Evolutionary conservation across 371 early-diverging fungal genomes (phyloP).

Genomic region (Syncephalis fuscata): DNA sequence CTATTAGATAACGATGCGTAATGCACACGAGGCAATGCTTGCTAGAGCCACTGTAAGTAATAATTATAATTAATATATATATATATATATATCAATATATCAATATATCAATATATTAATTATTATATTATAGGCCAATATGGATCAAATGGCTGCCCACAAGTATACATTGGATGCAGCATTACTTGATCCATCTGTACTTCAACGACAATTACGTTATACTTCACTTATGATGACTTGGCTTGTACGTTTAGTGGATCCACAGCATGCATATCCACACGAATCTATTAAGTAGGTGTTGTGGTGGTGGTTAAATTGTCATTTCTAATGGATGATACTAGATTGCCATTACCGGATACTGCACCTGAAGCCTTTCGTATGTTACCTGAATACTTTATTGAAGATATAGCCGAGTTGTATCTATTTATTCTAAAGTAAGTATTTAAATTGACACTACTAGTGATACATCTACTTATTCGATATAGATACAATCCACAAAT

Average conservation of each 20-base stretch:
- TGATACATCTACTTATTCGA: neutral
- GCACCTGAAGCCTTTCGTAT: constrained; percentile 45
- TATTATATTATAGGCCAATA: constrained; percentile 20
- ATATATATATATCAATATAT: too few relatives aligned
- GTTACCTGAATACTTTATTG: constrained; percentile 86
- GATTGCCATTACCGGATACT: constrained; percentile 27
- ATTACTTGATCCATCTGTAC: constrained; percentile 43
- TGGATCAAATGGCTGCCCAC: constrained; percentile 36
- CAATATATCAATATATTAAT: too few relatives aligned
- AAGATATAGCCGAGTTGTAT: constrained; percentile 66
- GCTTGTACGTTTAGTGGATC: constrained; percentile 45
- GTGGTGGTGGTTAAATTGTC: too few relatives aligned
- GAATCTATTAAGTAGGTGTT: constrained; percentile 16
- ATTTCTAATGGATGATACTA: constrained; percentile 2
- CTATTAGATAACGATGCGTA: too few relatives aligned
- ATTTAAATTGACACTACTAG: neutral
- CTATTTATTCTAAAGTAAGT: constrained; percentile 38
- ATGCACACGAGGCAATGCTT: too few relatives aligned
- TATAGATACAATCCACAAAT: constrained; percentile 38
- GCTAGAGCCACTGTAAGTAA: too few relatives aligned
- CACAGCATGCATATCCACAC: constrained; percentile 29
- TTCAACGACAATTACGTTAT: constrained; percentile 47
- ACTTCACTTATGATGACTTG: constrained; percentile 72
- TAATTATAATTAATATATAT: too few relatives aligned
- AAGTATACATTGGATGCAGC: constrained; percentile 59